Conservation (phyloP, 306 rosid species). For the Vachellia pachyceras region DNA sequence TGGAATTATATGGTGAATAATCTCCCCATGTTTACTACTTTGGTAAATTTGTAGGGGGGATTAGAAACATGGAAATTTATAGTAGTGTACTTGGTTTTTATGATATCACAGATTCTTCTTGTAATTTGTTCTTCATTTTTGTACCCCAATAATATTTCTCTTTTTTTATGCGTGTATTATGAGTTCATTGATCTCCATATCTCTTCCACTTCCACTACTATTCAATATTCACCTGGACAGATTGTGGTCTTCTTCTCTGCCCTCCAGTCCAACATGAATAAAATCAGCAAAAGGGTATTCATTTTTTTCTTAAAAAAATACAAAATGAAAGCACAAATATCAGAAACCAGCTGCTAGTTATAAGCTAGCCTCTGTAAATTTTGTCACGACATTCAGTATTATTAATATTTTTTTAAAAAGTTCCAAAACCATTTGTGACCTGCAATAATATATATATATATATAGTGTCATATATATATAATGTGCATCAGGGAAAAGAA, state of each 20-base stretch:
- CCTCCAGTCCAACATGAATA: no score
- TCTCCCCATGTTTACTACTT: constrained; percentile 2
- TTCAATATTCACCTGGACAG: no score
- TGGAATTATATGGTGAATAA: constrained; percentile 12
- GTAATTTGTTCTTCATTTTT: not conserved
- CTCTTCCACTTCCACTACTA: no score
- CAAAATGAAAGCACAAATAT: not conserved
- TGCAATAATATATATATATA: not conserved
- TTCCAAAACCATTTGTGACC: not conserved
- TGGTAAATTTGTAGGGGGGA: constrained; percentile 12
- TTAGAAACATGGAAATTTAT: not conserved
- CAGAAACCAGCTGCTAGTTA: not conserved
- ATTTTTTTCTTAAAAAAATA: not conserved
- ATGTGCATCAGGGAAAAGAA: not conserved
- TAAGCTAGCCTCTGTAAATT: not conserved
- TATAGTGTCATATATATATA: no score
- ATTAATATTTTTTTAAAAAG: not conserved
- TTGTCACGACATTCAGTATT: constrained; percentile 1
- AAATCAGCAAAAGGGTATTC: not conserved
- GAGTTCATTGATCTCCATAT: no score
- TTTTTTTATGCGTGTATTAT: not conserved
- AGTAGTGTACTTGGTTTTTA: not conserved
- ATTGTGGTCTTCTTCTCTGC: no score
- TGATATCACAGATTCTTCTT: constrained; percentile 24
- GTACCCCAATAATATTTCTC: not conserved